Conservation (phyloP, 1,284 basidiomycete species). For the Microbotryum lychnidis-dioicae region DNA sequence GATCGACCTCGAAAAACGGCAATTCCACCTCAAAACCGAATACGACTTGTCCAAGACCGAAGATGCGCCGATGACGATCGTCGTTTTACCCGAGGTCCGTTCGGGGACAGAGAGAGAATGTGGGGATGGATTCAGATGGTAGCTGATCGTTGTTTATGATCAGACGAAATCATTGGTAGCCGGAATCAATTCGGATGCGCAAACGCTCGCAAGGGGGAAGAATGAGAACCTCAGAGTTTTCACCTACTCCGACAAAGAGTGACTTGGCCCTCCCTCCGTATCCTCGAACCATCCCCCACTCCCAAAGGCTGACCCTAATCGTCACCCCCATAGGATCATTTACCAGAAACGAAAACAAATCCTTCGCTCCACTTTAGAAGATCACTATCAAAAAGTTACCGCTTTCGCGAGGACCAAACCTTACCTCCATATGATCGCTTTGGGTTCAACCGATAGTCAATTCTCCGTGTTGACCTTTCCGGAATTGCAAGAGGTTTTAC, state of each 20-base stretch:
- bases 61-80: slow-evolving; percentile 90
- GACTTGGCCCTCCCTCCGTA: too few species aligned
- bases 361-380: slow-evolving; percentile 51
- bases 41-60: slow-evolving; percentile 67
- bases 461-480: slow-evolving; percentile 26
- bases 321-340: slow-evolving; percentile 44
- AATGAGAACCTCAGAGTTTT: slow-evolving; percentile 79
- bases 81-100: slow-evolving; percentile 55
- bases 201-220: slow-evolving; percentile 53
- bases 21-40: slow-evolving; percentile 57
- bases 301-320: too few species aligned
- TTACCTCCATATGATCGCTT: slow-evolving; percentile 14
- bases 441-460: slow-evolving; percentile 20
- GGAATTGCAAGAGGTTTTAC: slow-evolving; percentile 15
- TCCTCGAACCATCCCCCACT: neutral
- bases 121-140: too few species aligned
- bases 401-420: slow-evolving; percentile 54
- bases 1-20: slow-evolving; percentile 24
- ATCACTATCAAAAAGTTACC: slow-evolving; percentile 82
- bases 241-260: slow-evolving; percentile 45
- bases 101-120: neutral
- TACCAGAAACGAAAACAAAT: slow-evolving; percentile 54
- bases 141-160: slow-evolving; percentile 2
- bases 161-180: slow-evolving; percentile 57
- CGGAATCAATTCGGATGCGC: slow-evolving; percentile 69